Conservation (phyloP, 1,284 basidiomycete species). For the Marasmius oreades region DNA sequence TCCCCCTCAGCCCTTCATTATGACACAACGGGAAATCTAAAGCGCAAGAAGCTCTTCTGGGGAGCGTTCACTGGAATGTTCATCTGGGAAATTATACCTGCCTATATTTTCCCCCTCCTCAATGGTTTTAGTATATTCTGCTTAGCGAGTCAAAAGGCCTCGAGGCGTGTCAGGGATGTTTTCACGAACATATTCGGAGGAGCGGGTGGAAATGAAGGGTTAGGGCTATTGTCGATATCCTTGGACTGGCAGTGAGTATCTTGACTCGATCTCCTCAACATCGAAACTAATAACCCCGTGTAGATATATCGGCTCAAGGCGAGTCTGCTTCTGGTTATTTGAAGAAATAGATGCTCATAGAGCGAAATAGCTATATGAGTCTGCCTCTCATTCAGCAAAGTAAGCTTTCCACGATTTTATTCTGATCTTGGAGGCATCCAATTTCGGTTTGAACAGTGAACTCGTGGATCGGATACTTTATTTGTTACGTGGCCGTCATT, state of each 20-base stretch:
- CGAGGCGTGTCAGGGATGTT: conserved; percentile 37
- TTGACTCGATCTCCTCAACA: not conserved
- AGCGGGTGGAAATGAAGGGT: conserved; percentile 58
- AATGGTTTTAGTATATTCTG: conserved; percentile 58
- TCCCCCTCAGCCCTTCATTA: conserved; percentile 49
- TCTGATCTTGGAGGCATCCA: conserved; percentile 8
- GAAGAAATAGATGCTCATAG: not conserved
- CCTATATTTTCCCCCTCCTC: conserved; percentile 60
- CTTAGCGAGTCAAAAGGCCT: conserved; percentile 47
- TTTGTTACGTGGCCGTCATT: conserved; percentile 54
- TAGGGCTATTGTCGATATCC: conserved; percentile 48
- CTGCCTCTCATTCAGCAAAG: conserved; percentile 52
- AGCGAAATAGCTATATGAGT: conserved; percentile 38
- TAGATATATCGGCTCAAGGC: conserved; percentile 50
- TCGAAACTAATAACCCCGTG: no score
- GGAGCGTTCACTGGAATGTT: conserved; percentile 53
- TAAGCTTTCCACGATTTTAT: conserved; percentile 20
- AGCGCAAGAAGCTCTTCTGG: conserved; percentile 63
- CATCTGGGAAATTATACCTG: conserved; percentile 51
- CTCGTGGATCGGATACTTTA: conserved; percentile 49
- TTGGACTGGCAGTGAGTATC: conserved; percentile 50
- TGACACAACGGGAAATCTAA: conserved; percentile 40
- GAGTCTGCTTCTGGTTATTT: conserved; percentile 23
- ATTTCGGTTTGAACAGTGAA: conserved; percentile 35
- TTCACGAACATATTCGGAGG: conserved; percentile 67